A percentile compares a stretch with the other conserved stretches of the same genome.
Evolutionary conservation across 495 filamentous ascomycete species (phyloP).

Genomic region (Hyaloscypha bicolor): DNA sequence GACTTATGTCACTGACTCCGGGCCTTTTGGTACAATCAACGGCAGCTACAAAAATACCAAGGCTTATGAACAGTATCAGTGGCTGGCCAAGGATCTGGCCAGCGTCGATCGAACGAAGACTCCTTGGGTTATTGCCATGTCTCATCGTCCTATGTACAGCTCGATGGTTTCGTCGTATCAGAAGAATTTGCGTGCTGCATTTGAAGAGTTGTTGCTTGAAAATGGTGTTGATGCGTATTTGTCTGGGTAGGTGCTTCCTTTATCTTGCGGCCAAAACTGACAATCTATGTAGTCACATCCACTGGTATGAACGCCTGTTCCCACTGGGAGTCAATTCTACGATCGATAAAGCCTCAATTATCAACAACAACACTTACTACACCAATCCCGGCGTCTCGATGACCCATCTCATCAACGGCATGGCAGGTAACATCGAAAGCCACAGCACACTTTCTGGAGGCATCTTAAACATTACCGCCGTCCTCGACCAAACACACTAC

Average conservation of each 20-base stretch:
- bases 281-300: conserved; percentile 31
- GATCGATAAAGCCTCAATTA: conserved; percentile 34
- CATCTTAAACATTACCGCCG: conserved; percentile 45
- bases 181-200: conserved; percentile 39
- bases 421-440: conserved; percentile 39
- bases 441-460: conserved; percentile 38
- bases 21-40: conserved; percentile 50
- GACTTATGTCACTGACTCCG: conserved; percentile 50
- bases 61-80: conserved; percentile 48
- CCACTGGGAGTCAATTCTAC: conserved; percentile 41
- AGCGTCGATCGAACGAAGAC: conserved; percentile 52
- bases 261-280: background rate
- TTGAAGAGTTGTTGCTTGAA: conserved; percentile 48
- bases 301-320: conserved; percentile 42
- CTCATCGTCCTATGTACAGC: conserved; percentile 56
- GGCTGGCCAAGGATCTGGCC: conserved; percentile 51
- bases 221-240: conserved; percentile 54
- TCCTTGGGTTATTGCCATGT: conserved; percentile 56
- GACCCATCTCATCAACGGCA: conserved; percentile 39
- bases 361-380: conserved; percentile 42
- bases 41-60: conserved; percentile 38
- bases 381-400: conserved; percentile 40
- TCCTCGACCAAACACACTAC: conserved; percentile 49
- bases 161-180: conserved; percentile 34
- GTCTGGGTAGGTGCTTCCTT: conserved; percentile 39